These are phyloP conservation scores for Colletotrichum lentis DNA, from an alignment of 2,329 filamentous ascomycete genomes.

Conservation along the genomic window DNA sequence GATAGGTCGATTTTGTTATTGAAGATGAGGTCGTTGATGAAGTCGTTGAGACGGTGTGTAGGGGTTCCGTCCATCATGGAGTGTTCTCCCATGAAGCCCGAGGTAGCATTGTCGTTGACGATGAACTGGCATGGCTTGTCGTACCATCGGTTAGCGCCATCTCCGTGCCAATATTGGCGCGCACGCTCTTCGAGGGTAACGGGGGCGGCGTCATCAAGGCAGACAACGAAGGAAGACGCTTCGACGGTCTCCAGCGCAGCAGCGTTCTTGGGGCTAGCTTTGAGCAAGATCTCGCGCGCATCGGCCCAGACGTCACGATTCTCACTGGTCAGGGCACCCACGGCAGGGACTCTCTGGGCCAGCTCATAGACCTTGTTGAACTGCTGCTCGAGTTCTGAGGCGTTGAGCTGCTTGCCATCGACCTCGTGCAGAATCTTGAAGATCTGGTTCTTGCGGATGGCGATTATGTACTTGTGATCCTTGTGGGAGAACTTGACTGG, in stretches of 20 bases:
- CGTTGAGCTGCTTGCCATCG: constrained; percentile 84
- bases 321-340: constrained; percentile 87
- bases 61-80: constrained; percentile 99
- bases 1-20: constrained; percentile 93
- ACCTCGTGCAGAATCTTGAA: constrained; percentile 89
- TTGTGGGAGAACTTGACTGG: constrained; percentile 79
- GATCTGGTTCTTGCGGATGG: constrained; percentile 94
- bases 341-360: constrained; percentile 73
- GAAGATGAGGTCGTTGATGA: constrained; percentile 89
- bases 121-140: constrained; percentile 99
- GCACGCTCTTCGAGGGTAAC: constrained; percentile 96
- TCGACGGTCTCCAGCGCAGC: constrained; percentile 82
- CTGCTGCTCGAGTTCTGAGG: constrained; percentile 87
- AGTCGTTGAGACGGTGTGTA: constrained; percentile 96
- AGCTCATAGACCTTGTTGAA: constrained; percentile 85
- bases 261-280: constrained; percentile 80
- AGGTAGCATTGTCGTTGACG: constrained; percentile 95
- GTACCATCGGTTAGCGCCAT: constrained; percentile 94
- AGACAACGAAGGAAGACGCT: constrained; percentile 88
- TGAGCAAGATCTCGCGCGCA: constrained; percentile 77
- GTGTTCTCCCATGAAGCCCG: constrained; percentile 98
- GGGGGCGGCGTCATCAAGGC: constrained; percentile 88
- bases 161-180: constrained; percentile 97
- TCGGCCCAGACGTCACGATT: constrained; percentile 95
- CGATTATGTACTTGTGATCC: constrained; percentile 87